These are phyloP conservation scores for Stereum hirsutum DNA, from an alignment of 1,284 basidiomycete genomes.

Conservation along the genomic window DNA sequence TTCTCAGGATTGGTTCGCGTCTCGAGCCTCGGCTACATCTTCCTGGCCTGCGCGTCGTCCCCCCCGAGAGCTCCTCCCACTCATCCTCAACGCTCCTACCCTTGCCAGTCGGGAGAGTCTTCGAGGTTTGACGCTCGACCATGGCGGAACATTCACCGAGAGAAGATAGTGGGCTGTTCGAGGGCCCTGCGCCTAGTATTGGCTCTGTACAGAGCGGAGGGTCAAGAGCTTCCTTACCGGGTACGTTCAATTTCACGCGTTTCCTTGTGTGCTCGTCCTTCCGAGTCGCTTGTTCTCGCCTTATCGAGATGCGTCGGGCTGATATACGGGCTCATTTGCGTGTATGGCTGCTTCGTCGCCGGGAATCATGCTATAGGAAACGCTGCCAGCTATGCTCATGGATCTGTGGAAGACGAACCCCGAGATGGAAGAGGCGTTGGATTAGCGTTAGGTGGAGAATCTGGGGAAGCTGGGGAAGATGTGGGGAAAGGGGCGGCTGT, in stretches of 20 bases:
- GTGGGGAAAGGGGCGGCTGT: not conserved
- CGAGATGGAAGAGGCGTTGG: not conserved
- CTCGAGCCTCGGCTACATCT: no score
- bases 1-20: no score
- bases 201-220: no score
- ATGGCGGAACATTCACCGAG: not conserved
- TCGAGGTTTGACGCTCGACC: no score
- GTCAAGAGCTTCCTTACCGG: not conserved
- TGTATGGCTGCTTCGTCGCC: not conserved
- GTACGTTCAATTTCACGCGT: not conserved
- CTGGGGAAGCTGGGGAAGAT: not conserved
- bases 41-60: no score
- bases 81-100: no score
- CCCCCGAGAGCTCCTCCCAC: no score
- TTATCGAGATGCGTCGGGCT: not conserved
- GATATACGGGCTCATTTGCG: not conserved
- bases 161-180: not conserved
- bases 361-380: not conserved
- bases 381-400: not conserved
- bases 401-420: not conserved
- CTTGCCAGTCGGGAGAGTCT: no score
- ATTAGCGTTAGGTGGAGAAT: not conserved
- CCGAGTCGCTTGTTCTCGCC: not conserved
- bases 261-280: not conserved
- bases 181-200: constrained; percentile 1